Conservation (phyloP, 2,329 filamentous ascomycete genomes). For the Chrysoporthe cubensis region DNA sequence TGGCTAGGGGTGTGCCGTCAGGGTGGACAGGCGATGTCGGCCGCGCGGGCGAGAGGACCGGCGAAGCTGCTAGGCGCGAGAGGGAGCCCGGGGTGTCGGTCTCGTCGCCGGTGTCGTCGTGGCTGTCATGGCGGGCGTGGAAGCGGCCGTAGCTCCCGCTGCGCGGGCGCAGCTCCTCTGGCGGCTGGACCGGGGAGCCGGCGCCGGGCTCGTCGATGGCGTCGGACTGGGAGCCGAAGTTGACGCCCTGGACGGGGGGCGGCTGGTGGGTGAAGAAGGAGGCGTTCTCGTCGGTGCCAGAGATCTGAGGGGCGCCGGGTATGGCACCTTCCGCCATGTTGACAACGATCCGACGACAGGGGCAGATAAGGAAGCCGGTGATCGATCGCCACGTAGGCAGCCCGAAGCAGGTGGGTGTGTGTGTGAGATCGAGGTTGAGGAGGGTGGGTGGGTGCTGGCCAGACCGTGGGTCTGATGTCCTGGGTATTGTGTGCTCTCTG, state of each 20-base stretch:
- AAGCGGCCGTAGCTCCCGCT: neutral
- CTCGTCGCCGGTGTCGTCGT: slow-evolving; percentile 5
- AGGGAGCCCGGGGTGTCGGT: neutral
- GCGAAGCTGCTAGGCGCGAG: neutral
- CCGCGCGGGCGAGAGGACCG: neutral
- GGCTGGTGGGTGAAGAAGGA: slow-evolving; percentile 28
- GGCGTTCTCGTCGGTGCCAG: slow-evolving; percentile 23
- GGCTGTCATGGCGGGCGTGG: neutral
- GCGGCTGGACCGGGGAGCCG: neutral
- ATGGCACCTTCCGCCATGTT: slow-evolving; percentile 27
- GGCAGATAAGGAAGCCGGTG: neutral
- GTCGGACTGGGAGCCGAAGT: slow-evolving; percentile 12
- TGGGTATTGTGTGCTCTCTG: too few relatives aligned
- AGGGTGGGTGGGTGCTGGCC: neutral
- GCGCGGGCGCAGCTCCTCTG: neutral
- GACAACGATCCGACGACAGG: neutral
- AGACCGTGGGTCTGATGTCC: too few relatives aligned
- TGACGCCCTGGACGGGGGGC: slow-evolving; percentile 23
- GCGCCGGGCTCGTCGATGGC: neutral
- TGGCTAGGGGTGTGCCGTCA: neutral
- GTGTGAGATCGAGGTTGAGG: neutral
- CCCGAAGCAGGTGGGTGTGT: too few relatives aligned
- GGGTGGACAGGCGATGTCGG: neutral
- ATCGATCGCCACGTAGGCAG: too few relatives aligned
- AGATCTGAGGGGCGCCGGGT: slow-evolving; percentile 25